Evolutionary conservation across 1,284 basidiomycete genomes (phyloP).

Genomic region (Ganoderma lingzhi): DNA sequence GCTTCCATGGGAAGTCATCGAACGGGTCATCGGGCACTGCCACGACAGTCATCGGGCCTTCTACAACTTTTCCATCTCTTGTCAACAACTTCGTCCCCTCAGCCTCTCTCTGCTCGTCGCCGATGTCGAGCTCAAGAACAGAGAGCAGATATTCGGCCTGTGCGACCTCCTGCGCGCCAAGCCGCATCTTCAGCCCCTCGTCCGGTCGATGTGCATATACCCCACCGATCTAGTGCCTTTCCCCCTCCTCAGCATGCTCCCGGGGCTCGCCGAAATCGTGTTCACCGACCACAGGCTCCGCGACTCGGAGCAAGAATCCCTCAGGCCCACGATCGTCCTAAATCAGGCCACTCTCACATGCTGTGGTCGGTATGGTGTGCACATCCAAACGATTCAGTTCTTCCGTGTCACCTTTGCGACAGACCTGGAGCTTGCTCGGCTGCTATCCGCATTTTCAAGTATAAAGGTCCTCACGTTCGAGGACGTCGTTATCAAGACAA

Average conservation of each 20-base stretch:
- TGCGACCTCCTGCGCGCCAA: background rate
- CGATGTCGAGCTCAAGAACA: background rate
- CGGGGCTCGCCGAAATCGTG: background rate
- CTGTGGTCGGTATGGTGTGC: background rate
- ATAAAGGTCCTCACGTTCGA: background rate
- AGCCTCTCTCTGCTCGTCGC: background rate
- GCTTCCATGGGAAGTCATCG: constrained; percentile 3
- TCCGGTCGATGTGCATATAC: background rate
- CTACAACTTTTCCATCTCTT: background rate
- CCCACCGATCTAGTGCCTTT: background rate
- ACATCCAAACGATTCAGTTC: background rate
- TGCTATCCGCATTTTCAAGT: background rate
- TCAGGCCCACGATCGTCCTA: background rate
- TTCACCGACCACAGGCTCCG: background rate
- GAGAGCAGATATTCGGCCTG: background rate
- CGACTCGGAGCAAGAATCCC: background rate
- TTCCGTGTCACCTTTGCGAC: background rate
- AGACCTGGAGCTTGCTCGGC: background rate
- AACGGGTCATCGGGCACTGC: background rate
- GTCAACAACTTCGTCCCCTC: background rate
- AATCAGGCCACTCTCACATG: background rate
- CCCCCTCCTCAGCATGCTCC: background rate
- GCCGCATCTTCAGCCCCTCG: background rate
- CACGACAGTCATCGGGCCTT: background rate
- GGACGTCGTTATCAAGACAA: background rate